phyloP scores from a whole-genome alignment of 1,284 basidiomycete species.

The Mycena sp. region DNA sequence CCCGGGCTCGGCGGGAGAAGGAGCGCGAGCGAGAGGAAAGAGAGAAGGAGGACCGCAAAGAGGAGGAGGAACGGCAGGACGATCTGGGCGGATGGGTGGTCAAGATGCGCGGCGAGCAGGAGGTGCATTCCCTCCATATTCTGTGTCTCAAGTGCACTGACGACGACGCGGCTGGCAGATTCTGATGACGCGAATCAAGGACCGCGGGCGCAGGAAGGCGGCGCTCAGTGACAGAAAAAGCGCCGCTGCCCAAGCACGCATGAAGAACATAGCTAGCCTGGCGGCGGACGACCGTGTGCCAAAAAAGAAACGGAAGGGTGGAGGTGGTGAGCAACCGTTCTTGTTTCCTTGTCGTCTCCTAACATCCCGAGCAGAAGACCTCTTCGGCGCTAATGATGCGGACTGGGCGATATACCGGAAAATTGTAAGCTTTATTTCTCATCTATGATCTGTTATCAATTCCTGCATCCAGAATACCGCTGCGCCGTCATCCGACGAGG shows the following conservation, averaged over 20 bases:
- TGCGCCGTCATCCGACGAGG: conserved; percentile 94
- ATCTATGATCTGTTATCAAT: conserved; percentile 11
- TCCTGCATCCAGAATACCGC: conserved; percentile 68
- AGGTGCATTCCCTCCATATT: conserved; percentile 57
- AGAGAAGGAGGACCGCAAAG: conserved; percentile 76
- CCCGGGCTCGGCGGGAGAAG: conserved; percentile 89
- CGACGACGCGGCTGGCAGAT: conserved; percentile 51
- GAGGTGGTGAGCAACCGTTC: conserved; percentile 64
- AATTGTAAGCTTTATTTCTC: conserved; percentile 64
- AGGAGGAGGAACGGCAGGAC: conserved; percentile 81
- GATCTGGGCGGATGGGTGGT: conserved; percentile 80
- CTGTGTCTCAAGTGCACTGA: not conserved
- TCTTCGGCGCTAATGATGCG: conserved; percentile 94
- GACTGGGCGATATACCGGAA: conserved; percentile 99
- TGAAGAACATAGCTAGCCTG: conserved; percentile 96
- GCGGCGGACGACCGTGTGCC: conserved; percentile 85
- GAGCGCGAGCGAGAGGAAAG: conserved; percentile 83
- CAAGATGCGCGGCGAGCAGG: conserved; percentile 79
- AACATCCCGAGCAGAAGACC: conserved; percentile 73
- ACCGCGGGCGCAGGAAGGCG: conserved; percentile 82
- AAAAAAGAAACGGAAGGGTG: conserved; percentile 84
- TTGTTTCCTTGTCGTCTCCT: conserved; percentile 2
- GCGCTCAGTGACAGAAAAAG: conserved; percentile 94
- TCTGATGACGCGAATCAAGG: conserved; percentile 88
- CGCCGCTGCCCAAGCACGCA: conserved; percentile 93